Conservation (phyloP, 2,329 filamentous ascomycete species). For the Boeremia exigua region DNA sequence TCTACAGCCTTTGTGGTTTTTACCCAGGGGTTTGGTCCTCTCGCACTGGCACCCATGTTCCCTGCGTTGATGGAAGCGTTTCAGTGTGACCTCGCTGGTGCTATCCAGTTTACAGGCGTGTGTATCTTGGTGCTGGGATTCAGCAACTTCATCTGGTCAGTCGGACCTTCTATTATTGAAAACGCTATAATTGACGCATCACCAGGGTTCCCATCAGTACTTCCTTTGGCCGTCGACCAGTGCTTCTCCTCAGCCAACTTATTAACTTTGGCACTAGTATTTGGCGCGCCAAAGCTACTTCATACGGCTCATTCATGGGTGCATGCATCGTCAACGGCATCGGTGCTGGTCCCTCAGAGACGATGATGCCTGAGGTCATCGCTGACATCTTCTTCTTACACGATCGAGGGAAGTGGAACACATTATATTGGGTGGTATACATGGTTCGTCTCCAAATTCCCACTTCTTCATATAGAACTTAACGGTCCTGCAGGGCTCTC, state of each 20-base stretch:
- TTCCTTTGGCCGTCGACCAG: slow-evolving; percentile 62
- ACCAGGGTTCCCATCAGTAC: slow-evolving; percentile 61
- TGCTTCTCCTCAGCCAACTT: slow-evolving; percentile 59
- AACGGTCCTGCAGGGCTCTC: slow-evolving; percentile 49
- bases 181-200: not conserved
- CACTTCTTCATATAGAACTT: not conserved
- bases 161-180: not conserved
- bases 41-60: slow-evolving; percentile 66
- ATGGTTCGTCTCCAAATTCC: slow-evolving; percentile 47
- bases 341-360: slow-evolving; percentile 68
- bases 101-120: slow-evolving; percentile 63
- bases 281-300: slow-evolving; percentile 64
- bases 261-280: slow-evolving; percentile 61
- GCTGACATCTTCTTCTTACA: slow-evolving; percentile 70
- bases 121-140: slow-evolving; percentile 65
- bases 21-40: slow-evolving; percentile 61
- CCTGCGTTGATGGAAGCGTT: slow-evolving; percentile 63
- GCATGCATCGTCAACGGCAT: slow-evolving; percentile 67
- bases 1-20: slow-evolving; percentile 57
- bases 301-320: slow-evolving; percentile 69
- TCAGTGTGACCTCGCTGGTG: slow-evolving; percentile 59
- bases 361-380: slow-evolving; percentile 67
- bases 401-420: slow-evolving; percentile 68
- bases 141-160: slow-evolving; percentile 65
- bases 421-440: slow-evolving; percentile 67